phyloP scores from a whole-genome alignment of 441 rosid species.

The Biscutella laevigata region DNA sequence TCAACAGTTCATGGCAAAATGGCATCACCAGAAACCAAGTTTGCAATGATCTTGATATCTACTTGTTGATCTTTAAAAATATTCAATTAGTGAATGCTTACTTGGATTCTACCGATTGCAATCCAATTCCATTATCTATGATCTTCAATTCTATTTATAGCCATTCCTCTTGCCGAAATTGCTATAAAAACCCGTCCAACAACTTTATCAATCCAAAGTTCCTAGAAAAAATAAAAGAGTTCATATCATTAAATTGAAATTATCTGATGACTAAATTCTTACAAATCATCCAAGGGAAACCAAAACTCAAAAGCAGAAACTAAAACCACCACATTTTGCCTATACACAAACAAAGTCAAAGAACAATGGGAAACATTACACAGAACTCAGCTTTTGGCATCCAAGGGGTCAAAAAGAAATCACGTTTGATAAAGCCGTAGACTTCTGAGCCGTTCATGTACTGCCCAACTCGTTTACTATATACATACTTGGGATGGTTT shows the following conservation, averaged over 20 bases:
- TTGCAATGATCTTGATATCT: background rate
- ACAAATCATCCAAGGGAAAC: background rate
- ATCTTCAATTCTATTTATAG: constrained; percentile 81
- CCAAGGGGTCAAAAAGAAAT: background rate
- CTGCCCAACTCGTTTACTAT: constrained; percentile 34
- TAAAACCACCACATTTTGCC: constrained; percentile 26
- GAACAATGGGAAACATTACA: background rate
- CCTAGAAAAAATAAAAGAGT: constrained; percentile 36
- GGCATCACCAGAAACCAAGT: background rate
- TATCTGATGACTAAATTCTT: background rate
- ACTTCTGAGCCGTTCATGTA: constrained; percentile 39
- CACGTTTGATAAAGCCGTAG: constrained; percentile 17
- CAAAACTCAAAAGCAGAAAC: background rate
- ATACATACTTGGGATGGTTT: too few relatives aligned
- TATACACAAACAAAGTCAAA: constrained; percentile 29
- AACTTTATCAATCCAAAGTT: constrained; percentile 79
- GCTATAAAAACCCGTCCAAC: constrained; percentile 81
- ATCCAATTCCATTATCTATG: constrained; percentile 91
- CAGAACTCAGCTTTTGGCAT: constrained; percentile 15
- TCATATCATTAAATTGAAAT: background rate
- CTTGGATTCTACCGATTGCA: constrained; percentile 91
- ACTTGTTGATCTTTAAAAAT: background rate
- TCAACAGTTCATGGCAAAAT: background rate
- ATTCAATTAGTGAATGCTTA: constrained; percentile 8
- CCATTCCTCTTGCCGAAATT: constrained; percentile 75